Base-by-base conservation (phyloP, 192 early-diverging fungal species). In the Thoreauomyces humboldtii region DNA sequence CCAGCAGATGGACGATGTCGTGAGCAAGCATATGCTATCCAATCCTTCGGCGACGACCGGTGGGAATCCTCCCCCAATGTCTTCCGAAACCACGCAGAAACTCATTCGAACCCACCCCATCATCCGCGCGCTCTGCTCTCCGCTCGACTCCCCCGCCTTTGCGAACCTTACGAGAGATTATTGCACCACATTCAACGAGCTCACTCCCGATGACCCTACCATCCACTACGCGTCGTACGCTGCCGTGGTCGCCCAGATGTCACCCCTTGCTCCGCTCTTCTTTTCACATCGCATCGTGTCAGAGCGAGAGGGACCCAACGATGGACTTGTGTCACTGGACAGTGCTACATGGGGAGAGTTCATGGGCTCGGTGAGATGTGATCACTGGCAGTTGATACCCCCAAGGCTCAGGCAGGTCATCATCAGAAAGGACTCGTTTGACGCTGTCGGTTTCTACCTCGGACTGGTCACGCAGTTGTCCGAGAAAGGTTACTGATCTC, bases 301-400 rank as follows among this genome's bases (percentile, higher is more conserved):
- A 33, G 73, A 75, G 15, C 80, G 82, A 11, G 95, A 95, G 65
- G 95, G 93, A 1, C 82, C 85, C 0, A 98, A 98, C 71, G 95
- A 98, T 74, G 95, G 95, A 7, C 74, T 98, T 56, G 95, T 98
- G 14, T 88, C 86, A 32, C 60, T 92, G 2, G 68, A 82, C 11
- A 89, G 87, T 66, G 93, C 95, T 3, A 79, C 80, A 67, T 98
- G 92, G 95, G 95, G 95, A 11, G 71, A 86, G 41, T 94, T 94
- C 62, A 70, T 92, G 38, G 87, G 88, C 44, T 89, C 89, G 14
- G 81, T 94, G 7, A 42, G 72, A 29, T 87, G 88, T 21, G 90
- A 95, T 59, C 93, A 98, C 72, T 98, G 92, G 90, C 91, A 91
- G 75, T 82, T 98, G 43, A 89, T 81, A 21, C 79, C 79, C 7